Percentiles rank a stretch among this genome's conserved stretches.
These are phyloP conservation scores for Aspergillus asperescens DNA, from an alignment of 495 filamentous ascomycete genomes.

Conservation along the genomic window DNA sequence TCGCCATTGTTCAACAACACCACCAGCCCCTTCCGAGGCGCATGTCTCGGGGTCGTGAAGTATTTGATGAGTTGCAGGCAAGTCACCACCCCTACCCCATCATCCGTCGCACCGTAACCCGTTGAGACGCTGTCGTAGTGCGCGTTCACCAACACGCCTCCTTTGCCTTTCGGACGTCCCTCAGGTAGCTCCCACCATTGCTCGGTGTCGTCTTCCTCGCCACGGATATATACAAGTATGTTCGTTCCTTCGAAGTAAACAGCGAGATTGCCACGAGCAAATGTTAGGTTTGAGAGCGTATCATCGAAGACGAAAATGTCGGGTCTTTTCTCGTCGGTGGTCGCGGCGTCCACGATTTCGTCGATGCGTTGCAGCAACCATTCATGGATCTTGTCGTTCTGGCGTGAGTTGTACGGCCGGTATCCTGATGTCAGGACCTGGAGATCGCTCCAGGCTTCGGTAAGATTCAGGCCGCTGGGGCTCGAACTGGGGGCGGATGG, in stretches of 20 bases:
- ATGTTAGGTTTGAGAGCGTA: conserved; percentile 71
- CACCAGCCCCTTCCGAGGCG: conserved; percentile 73
- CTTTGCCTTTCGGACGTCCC: conserved; percentile 49
- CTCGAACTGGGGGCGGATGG: conserved; percentile 60
- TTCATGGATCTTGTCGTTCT: conserved; percentile 72
- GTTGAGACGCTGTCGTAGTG: conserved; percentile 95
- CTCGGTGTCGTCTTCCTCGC: conserved; percentile 62
- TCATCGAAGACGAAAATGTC: conserved; percentile 72
- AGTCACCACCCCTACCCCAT: conserved; percentile 83
- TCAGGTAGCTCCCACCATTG: conserved; percentile 57
- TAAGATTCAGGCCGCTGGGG: conserved; percentile 63
- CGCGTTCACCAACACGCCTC: conserved; percentile 85
- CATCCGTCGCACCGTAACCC: conserved; percentile 87
- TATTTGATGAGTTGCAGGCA: conserved; percentile 83
- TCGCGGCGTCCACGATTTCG: conserved; percentile 50
- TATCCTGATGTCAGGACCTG: conserved; percentile 65
- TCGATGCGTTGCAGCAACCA: conserved; percentile 72
- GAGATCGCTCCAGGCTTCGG: conserved; percentile 83
- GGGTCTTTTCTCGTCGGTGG: conserved; percentile 24
- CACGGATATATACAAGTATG: conserved; percentile 85
- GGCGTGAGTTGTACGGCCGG: conserved; percentile 81
- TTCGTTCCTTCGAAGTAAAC: conserved; percentile 90
- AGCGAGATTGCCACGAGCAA: conserved; percentile 33
- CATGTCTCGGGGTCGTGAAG: conserved; percentile 72
- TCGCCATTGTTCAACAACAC: conserved; percentile 92